Evolutionary conservation across 2,329 filamentous ascomycete genomes (phyloP).

Genomic region (Aspergillus versicolor): DNA sequence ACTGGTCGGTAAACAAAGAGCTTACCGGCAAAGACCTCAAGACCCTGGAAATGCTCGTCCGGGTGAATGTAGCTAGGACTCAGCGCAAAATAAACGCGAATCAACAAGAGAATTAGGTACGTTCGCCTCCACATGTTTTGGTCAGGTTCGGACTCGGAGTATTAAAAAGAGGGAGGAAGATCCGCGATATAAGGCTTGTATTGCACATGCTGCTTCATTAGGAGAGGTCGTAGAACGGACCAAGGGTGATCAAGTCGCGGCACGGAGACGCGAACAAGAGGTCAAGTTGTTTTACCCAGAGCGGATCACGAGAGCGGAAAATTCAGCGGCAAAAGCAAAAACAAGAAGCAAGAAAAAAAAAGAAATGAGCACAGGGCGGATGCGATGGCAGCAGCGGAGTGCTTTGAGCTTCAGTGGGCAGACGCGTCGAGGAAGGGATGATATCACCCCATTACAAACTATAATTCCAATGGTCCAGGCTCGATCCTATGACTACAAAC

Average conservation of each 20-base stretch:
- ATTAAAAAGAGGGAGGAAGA: conserved; percentile 5
- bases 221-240: conserved; percentile 4
- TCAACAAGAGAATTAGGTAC: conserved; percentile 78
- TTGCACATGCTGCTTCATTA: conserved; percentile 14
- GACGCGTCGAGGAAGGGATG: neutral
- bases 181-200: conserved; percentile 3
- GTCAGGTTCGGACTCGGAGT: conserved; percentile 17
- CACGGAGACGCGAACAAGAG: conserved; percentile 1
- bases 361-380: neutral
- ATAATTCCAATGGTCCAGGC: neutral
- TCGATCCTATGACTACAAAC: too few relatives aligned
- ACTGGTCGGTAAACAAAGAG: conserved; percentile 17
- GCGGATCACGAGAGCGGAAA: neutral
- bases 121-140: conserved; percentile 81
- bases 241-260: conserved; percentile 11
- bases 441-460: conserved; percentile 1
- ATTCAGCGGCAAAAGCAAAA: neutral
- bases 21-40: conserved; percentile 93
- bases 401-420: neutral
- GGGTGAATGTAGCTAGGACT: conserved; percentile 96
- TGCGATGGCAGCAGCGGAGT: neutral
- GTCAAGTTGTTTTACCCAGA: neutral
- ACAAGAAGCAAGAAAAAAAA: neutral
- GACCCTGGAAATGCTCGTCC: conserved; percentile 98
- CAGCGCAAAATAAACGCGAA: conserved; percentile 90